phyloP scores from a whole-genome alignment of 1,139 yeast genomes.

The Pneumocystis murina region DNA sequence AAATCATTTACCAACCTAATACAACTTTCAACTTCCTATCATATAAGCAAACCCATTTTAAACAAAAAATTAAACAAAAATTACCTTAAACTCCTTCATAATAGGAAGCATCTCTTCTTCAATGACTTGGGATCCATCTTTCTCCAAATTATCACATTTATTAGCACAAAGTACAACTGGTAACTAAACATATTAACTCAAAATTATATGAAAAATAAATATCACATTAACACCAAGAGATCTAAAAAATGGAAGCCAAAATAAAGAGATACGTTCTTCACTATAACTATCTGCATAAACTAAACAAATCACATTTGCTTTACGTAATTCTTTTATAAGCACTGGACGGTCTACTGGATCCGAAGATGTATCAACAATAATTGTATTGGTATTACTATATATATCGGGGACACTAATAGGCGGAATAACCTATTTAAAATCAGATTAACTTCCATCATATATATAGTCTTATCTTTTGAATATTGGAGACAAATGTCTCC shows the following conservation, averaged over 20 bases:
- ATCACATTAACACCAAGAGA: slow-evolving; percentile 68
- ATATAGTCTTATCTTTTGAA: slow-evolving; percentile 44
- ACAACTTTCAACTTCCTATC: slow-evolving; percentile 71
- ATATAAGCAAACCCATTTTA: not conserved
- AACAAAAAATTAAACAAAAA: not conserved
- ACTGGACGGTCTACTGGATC: slow-evolving; percentile 37
- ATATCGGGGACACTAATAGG: slow-evolving; percentile 52
- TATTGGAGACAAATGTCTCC: slow-evolving; percentile 53
- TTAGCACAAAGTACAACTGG: slow-evolving; percentile 89
- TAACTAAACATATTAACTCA: slow-evolving; percentile 18
- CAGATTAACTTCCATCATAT: not conserved
- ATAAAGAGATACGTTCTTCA: slow-evolving; percentile 74
- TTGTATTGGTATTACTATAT: slow-evolving; percentile 44
- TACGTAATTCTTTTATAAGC: slow-evolving; percentile 59
- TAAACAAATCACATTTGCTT: slow-evolving; percentile 84
- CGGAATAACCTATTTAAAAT: slow-evolving; percentile 53
- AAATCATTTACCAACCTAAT: slow-evolving; percentile 33
- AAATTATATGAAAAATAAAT: not conserved
- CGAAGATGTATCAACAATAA: slow-evolving; percentile 65
- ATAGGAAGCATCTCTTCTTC: slow-evolving; percentile 75
- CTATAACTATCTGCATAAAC: slow-evolving; percentile 89
- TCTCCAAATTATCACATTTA: slow-evolving; percentile 42
- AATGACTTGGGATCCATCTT: slow-evolving; percentile 19
- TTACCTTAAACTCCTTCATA: slow-evolving; percentile 60
- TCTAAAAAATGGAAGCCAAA: slow-evolving; percentile 88